Evolutionary conservation across 768 basidiomycete species (phyloP).

Genomic region (Amanita fuliginea): DNA sequence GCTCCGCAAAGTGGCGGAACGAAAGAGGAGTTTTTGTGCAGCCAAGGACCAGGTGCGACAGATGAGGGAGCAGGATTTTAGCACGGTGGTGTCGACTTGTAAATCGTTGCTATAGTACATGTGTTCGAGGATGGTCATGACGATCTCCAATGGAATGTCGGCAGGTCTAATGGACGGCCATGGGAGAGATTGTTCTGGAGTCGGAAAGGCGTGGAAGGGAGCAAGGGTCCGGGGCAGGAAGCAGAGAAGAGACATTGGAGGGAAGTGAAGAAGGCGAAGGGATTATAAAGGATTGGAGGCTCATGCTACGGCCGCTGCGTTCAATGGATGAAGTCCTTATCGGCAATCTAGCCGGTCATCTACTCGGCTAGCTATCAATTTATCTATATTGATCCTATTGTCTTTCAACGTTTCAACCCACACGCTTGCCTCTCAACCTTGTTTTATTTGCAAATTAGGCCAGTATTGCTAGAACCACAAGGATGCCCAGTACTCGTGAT

Average conservation of each 20-base stretch:
- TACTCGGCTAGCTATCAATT: too few relatives aligned
- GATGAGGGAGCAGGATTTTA: slow-evolving; percentile 49
- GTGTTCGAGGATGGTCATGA: slow-evolving; percentile 51
- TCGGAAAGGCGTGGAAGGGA: slow-evolving; percentile 12
- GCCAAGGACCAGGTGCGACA: slow-evolving; percentile 56
- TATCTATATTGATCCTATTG: too few relatives aligned
- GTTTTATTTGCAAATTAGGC: too few relatives aligned
- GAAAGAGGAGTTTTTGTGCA: slow-evolving; percentile 57
- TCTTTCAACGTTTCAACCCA: too few relatives aligned
- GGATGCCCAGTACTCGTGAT: too few relatives aligned
- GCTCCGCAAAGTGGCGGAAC: slow-evolving; percentile 40
- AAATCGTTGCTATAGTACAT: slow-evolving; percentile 30
- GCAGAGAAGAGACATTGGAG: slow-evolving; percentile 20
- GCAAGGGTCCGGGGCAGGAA: slow-evolving; percentile 18
- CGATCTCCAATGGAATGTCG: slow-evolving; percentile 50
- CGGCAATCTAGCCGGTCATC: too few relatives aligned
- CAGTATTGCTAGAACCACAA: too few relatives aligned
- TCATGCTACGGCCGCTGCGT: slow-evolving; percentile 2
- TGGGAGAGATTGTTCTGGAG: slow-evolving; percentile 19
- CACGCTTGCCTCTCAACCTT: too few relatives aligned
- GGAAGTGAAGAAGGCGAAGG: slow-evolving; percentile 8
- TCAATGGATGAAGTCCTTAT: too few relatives aligned
- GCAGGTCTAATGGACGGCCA: slow-evolving; percentile 9
- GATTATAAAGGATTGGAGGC: slow-evolving; percentile 9
- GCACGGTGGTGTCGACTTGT: slow-evolving; percentile 27